Base-by-base conservation (phyloP, 2,329 filamentous ascomycete genomes). In the Sordariomycetes sp. region DNA sequence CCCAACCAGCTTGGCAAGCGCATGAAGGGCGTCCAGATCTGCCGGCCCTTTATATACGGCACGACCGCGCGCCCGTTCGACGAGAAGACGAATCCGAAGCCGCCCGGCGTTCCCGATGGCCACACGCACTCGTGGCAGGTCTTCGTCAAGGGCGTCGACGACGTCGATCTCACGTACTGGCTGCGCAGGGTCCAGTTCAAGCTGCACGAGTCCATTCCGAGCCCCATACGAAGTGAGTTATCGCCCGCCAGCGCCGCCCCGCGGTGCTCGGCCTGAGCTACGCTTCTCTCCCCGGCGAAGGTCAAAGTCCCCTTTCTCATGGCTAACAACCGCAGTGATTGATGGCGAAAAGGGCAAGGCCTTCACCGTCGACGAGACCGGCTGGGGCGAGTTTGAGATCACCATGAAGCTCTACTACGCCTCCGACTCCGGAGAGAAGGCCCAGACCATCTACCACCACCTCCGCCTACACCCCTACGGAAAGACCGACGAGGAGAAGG, bases 371-470 rank as follows among this genome's bases (percentile, higher is more conserved):
- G 83, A 84, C 62, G 94, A 97, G 72, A 97, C 94, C 0, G 94
- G 94, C 54, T 99, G 95, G 89, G 94, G 94, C 67, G 94, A 97
- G 74, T 99, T 99, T 75, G 90, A 94, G 70, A 95, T 99, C 67
- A 89, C 92, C 62, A 88, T 99, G 69, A 91, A 96, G 69, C 80
- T 99, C 52, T 96, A 96, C 76, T 99, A 97, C 73, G 85, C 89
- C 59, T 85, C 88, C 59, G 89, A 95, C 69, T 88, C 86, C 43
- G 86, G 84, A 65, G 94, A 99, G 76, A 99, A 99, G 72, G 89
- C 93, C 4, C 90, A 96, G 72, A 95, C 92, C n/a, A 75, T 96
- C 1, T 96, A 94, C 76, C 94, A 97, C 72, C 90, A 91, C 67
- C 76, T 99, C 59, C 89, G 92, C 57, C 80, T 99, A 12, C 92